Conservation (phyloP, 441 rosid species). For the Capsella rubella region DNA sequence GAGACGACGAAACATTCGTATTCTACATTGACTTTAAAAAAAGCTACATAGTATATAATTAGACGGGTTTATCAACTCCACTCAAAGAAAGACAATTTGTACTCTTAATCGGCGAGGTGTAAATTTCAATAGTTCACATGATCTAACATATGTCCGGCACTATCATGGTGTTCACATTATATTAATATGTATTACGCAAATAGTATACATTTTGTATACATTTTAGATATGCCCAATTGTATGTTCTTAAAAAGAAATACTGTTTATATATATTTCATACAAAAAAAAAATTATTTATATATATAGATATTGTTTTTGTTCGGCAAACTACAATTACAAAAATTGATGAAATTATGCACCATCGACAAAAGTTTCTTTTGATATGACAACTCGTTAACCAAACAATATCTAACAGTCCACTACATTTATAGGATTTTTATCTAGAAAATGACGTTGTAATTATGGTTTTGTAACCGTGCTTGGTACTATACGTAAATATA, state of each 20-base stretch:
- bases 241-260: too few relatives aligned
- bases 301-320: too few relatives aligned
- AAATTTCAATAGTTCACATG: slow-evolving; percentile 38
- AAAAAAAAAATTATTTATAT: too few relatives aligned
- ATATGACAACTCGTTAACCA: slow-evolving; percentile 13
- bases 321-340: too few relatives aligned
- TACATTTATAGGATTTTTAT: neutral
- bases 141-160: slow-evolving; percentile 3
- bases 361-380: slow-evolving; percentile 3
- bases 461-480: slow-evolving; percentile 5
- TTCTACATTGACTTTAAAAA: slow-evolving; percentile 33
- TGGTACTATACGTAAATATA: slow-evolving; percentile 2
- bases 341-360: neutral
- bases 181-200: neutral
- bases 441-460: slow-evolving; percentile 20
- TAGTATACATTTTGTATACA: too few relatives aligned
- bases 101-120: neutral
- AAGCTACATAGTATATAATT: neutral
- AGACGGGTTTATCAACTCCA: slow-evolving; percentile 29
- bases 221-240: too few relatives aligned
- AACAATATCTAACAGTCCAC: slow-evolving; percentile 29
- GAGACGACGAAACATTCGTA: slow-evolving; percentile 24
- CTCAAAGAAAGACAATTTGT: slow-evolving; percentile 18
- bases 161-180: neutral
- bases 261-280: too few relatives aligned